Percentiles rank a stretch among this genome's conserved stretches.
These are phyloP conservation scores for cucumber (Cucumis sativus) DNA, from an alignment of 306 rosid genomes.

Conservation along the genomic window Cucumber_9930_V3 NC_026659.2:30094501-30095000, in stretches of 20 bases:
- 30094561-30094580: constrained; percentile 3
- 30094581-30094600: background rate
- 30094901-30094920: background rate
- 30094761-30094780: background rate
- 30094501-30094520: constrained; percentile 4
- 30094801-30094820: background rate
- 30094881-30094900: background rate
- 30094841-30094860: background rate
- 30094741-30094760: background rate
- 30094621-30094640: background rate
- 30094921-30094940: constrained; percentile 1
- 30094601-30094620: background rate
- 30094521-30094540: background rate
- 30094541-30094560: background rate
- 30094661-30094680: background rate
- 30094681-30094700: constrained; percentile 2
- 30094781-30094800: background rate
- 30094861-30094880: constrained; percentile 5
- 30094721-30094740: constrained; percentile 10
- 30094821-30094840: background rate
- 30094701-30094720: constrained; percentile 19
- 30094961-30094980: background rate
- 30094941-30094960: background rate
- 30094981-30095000: background rate
- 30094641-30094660: background rate